Base-by-base conservation (phyloP, 805 yeast species). In the Saturnispora serradocipensis region DNA sequence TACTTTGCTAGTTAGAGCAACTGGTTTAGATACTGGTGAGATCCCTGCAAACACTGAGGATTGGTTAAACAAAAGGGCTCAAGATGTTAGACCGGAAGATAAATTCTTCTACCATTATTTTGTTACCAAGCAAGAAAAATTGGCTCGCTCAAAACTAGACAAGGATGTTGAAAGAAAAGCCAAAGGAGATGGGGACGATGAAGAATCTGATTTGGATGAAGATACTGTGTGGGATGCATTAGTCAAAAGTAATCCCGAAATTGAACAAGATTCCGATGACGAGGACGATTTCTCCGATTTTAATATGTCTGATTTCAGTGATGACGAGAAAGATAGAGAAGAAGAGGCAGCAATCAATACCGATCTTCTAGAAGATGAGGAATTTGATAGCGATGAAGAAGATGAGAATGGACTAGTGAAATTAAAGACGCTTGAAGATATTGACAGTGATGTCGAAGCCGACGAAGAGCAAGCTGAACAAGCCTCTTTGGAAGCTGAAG, bases 81-180 rank as follows among this genome's bases (percentile, higher is more conserved):
- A 74, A 28, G 82, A 83, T 44, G 75, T 91, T 51, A 85, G 77
- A 54, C 96, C 96, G 1, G 96, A 88, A 56, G 99, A 91, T 66
- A 72, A 76, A 61, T 91, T 91, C 71, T 88, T 88, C 76, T 81
- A 83, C 66, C 88, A 88, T 65, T 90, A 88, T 71, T 90, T 90
- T 70, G 72, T 80, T 20, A 72, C 77, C 25, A 84, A 84, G 63
- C 77, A 77, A 58, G 77, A 66, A 64, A 73, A 58, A 69, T 58
- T 60, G 5, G 53, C 62, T 35, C 62, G 67, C 36, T 67, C 71
- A 32, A 53, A 52, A 58, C 68, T 51, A 69, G 80, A 74, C 52
- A 77, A 66, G 20, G 80, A 75, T 65, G 58, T 70, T 51, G 68
- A 69, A 47, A 66, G 61, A 15, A 66, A 76, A 59, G 81, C 79